Conservation (phyloP, 306 rosid genomes). For the Castanospermum australe region DNA sequence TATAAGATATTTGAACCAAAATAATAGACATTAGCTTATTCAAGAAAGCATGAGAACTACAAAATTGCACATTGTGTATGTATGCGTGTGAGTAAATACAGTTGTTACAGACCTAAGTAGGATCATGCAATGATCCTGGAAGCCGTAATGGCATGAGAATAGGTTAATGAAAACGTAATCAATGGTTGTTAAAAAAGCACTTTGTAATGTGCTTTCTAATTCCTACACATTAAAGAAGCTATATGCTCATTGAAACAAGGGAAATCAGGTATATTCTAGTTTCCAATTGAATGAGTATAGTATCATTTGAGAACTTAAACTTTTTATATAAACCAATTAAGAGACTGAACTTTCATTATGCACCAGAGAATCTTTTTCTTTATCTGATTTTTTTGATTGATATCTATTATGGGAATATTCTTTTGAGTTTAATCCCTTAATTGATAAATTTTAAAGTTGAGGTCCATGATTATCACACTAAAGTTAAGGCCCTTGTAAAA, state of each 20-base stretch:
- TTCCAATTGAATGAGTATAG: not conserved
- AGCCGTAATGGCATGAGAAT: not conserved
- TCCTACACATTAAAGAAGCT: not conserved
- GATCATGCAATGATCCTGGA: not conserved
- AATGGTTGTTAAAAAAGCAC: not conserved
- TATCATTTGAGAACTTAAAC: no score
- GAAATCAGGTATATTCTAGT: not conserved
- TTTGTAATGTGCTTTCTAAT: not conserved
- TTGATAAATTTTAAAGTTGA: no score
- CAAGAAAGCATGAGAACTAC: not conserved
- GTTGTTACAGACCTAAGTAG: not conserved
- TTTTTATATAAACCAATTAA: no score
- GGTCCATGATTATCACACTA: no score
- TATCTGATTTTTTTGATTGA: no score
- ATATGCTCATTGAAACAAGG: not conserved
- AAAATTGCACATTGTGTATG: not conserved
- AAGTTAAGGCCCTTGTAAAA: no score
- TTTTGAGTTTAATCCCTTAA: no score
- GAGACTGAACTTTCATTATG: no score
- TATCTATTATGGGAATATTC: no score
- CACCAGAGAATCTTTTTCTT: no score
- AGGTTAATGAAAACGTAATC: not conserved
- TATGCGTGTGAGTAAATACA: not conserved
- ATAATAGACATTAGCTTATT: not conserved
- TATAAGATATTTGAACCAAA: not conserved